phyloP scores from a whole-genome alignment of 2,329 filamentous ascomycete genomes.

The Fusarium sp. region DNA sequence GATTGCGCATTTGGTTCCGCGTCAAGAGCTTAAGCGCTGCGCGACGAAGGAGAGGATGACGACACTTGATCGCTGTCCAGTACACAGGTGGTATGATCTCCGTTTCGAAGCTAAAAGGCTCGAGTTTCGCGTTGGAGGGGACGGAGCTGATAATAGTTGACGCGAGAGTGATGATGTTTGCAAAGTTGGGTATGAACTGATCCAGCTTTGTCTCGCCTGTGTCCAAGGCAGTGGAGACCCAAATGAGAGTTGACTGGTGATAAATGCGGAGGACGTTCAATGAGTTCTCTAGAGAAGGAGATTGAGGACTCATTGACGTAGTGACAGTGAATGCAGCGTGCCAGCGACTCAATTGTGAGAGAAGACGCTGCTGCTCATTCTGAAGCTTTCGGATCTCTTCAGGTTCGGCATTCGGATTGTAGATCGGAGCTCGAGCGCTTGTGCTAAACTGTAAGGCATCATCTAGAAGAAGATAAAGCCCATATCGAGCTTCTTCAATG shows the following conservation, averaged over 20 bases:
- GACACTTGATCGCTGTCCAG: conserved; percentile 52
- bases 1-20: conserved; percentile 43
- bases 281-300: conserved; percentile 10
- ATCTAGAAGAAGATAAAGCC: conserved; percentile 53
- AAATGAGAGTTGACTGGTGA: conserved; percentile 48
- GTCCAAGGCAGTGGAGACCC: conserved; percentile 46
- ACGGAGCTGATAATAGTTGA: conserved; percentile 41
- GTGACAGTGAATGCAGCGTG: conserved; percentile 45
- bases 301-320: conserved; percentile 36
- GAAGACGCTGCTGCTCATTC: conserved; percentile 47
- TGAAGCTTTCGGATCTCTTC: conserved; percentile 43
- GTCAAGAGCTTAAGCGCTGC: conserved; percentile 51
- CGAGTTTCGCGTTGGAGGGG: conserved; percentile 13
- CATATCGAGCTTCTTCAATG: conserved; percentile 44
- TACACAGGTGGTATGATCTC: conserved; percentile 55
- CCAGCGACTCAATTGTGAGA: conserved; percentile 46
- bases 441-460: conserved; percentile 51
- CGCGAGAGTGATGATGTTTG: conserved; percentile 50
- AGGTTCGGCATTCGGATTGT: conserved; percentile 36
- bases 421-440: conserved; percentile 40
- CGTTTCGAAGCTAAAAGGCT: conserved; percentile 54
- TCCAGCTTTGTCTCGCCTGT: conserved; percentile 49
- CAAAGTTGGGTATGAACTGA: conserved; percentile 48
- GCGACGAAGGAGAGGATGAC: conserved; percentile 53
- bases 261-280: conserved; percentile 51